Conservation (phyloP, 495 filamentous ascomycete genomes). For the Trichoderma parareesei region DNA sequence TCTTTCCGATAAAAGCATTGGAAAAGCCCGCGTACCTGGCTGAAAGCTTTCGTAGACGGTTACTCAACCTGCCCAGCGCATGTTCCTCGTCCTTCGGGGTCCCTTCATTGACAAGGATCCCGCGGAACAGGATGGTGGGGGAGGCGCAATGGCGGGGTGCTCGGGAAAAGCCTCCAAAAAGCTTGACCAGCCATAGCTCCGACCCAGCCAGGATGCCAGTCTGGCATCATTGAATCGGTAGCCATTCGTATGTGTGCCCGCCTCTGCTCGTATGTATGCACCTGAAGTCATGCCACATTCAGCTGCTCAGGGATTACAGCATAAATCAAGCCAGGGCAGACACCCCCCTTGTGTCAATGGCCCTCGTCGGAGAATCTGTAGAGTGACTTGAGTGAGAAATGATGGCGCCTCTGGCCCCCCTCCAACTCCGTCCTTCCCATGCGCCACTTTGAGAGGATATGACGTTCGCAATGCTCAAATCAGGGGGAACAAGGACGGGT, state of each 20-base stretch:
- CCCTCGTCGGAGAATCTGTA: not conserved
- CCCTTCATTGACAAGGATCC: not conserved
- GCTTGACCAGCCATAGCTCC: slow-evolving; percentile 4
- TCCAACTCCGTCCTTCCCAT: not conserved
- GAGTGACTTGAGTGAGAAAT: not conserved
- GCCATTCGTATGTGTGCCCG: not conserved
- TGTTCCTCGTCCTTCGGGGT: not conserved
- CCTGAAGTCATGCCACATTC: not conserved
- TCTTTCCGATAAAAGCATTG: no score
- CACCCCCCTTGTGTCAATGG: not conserved
- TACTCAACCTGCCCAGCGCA: not conserved
- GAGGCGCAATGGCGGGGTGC: not conserved
- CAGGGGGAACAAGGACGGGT: not conserved
- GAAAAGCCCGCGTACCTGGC: no score
- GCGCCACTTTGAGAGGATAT: slow-evolving; percentile 1
- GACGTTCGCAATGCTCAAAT: not conserved
- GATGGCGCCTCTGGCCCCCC: not conserved
- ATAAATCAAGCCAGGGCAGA: not conserved
- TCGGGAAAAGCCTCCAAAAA: not conserved
- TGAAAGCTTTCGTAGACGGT: no score
- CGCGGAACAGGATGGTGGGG: not conserved
- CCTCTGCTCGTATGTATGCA: not conserved
- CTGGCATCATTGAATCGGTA: not conserved
- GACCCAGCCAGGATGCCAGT: not conserved
- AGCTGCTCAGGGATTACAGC: not conserved